Base-by-base conservation (phyloP, 345 rosid genomes). In the Chamaenerion angustifolium region DNA sequence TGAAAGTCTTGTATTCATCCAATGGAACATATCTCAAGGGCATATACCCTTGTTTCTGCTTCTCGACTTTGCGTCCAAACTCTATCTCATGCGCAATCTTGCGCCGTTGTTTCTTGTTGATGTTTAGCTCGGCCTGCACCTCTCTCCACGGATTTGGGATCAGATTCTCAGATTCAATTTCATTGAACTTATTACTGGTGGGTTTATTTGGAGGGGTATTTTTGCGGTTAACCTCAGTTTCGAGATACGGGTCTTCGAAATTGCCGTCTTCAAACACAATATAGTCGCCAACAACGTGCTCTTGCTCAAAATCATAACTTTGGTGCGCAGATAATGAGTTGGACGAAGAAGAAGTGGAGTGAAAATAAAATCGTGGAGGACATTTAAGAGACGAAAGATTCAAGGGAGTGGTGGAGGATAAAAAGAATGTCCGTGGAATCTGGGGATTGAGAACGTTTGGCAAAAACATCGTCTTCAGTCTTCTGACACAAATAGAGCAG, bases 121-220 rank as follows among this genome's bases (percentile, higher is more conserved):
- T 67, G 49, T 82, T 78, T 45, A 92, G 68, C 68, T 92, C 95
- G 35, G 81, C 94, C 56, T 76, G 87, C n/a, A 74, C 68, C 59
- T 80, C 78, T 40, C 70, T 79, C 96, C 98, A 86, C 37, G 78
- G 66, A 18, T 86, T 89, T 1, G 98, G 98, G 27, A 90, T 92
- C 70, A 86, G 68, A 49, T 81, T 83, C 72, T 81, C 75, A 9
- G 64, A 40, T 62, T 71, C 64, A 18, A 77, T 57, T 64, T 70
- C 80, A 4, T 53, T 31, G 3, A 47, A 25, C 9, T 40, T 62
- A 31, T 59, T 68, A 49, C 57, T 68, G 60, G 19, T 64, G 48
- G 37, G 46, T 56, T 56, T 19, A 17, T 45, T 42, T 0, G 57
- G 8, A 16, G 19, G 35, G 25, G 60, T 44, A 35, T 19, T 15